phyloP scores from a whole-genome alignment of 2,329 filamentous ascomycete species.

The Tolypocladium album region DNA sequence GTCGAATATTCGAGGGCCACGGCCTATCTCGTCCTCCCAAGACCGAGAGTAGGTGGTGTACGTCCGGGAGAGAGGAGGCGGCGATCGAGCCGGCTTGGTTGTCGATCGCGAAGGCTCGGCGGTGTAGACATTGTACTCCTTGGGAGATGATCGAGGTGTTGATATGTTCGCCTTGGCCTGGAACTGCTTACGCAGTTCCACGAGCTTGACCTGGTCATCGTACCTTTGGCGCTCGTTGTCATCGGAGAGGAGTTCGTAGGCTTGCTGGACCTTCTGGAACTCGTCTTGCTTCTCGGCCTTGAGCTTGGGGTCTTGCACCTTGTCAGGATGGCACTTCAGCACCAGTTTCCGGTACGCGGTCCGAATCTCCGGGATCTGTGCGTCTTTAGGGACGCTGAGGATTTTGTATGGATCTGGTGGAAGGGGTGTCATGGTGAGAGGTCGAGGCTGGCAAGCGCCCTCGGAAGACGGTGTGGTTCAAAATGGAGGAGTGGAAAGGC shows the following conservation, averaged over 20 bases:
- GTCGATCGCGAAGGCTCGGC: conserved; percentile 27
- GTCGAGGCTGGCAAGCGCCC: not conserved
- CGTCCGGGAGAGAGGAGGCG: conserved; percentile 18
- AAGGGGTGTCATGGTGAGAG: conserved; percentile 33
- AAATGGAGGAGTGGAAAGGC: not conserved
- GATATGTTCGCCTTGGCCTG: conserved; percentile 32
- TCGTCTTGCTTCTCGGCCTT: conserved; percentile 74
- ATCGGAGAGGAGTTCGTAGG: conserved; percentile 83
- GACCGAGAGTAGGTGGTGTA: conserved; percentile 27
- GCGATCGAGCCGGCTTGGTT: not conserved
- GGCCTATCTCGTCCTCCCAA: conserved; percentile 35
- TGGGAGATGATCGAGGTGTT: conserved; percentile 28
- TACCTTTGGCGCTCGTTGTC: conserved; percentile 63
- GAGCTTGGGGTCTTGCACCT: conserved; percentile 66
- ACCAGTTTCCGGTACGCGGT: conserved; percentile 76
- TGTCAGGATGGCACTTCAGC: conserved; percentile 84
- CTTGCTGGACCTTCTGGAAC: conserved; percentile 86
- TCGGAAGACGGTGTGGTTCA: conserved; percentile 2
- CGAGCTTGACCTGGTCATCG: conserved; percentile 62
- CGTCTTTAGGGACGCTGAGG: conserved; percentile 63
- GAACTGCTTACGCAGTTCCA: conserved; percentile 49
- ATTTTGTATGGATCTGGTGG: conserved; percentile 69
- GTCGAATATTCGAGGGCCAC: conserved; percentile 30
- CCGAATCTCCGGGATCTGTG: conserved; percentile 61
- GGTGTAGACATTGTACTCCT: conserved; percentile 37